phyloP scores from a whole-genome alignment of 208 protist species.

The Leishmania tarentolae region DNA sequence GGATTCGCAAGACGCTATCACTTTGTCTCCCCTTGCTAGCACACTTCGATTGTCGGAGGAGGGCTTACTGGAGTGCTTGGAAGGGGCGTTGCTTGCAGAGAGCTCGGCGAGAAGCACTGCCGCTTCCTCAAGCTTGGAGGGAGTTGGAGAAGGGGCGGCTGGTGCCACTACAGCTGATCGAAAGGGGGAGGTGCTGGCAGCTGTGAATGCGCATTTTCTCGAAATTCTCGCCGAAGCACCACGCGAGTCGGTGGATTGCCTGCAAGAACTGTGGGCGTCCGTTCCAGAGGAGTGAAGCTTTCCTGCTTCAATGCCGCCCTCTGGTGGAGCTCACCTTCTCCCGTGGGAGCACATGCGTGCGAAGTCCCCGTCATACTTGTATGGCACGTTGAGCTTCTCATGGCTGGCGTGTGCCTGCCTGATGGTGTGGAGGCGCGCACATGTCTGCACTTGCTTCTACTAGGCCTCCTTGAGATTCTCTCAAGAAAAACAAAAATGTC shows the following conservation, averaged over 20 bases:
- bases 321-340: background rate
- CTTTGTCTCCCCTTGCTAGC: background rate
- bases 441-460: background rate
- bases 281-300: background rate
- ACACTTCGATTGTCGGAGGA: constrained; percentile 15
- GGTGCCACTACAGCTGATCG: background rate
- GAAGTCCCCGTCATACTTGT: background rate
- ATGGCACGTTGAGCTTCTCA: background rate
- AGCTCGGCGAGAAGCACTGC: background rate
- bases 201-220: constrained; percentile 5
- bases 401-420: background rate
- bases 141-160: background rate
- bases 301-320: background rate
- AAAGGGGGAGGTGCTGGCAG: background rate
- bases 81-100: constrained; percentile 21
- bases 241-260: background rate
- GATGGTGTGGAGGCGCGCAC: too few relatives aligned
- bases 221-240: constrained; percentile 11
- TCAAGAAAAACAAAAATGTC: background rate
- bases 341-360: background rate
- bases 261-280: constrained; percentile 17
- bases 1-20: background rate
- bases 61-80: constrained; percentile 16
- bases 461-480: background rate
- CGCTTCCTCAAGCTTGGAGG: background rate